Conservation (phyloP, 306 rosid genomes). For the Fragaria iinumae region DNA sequence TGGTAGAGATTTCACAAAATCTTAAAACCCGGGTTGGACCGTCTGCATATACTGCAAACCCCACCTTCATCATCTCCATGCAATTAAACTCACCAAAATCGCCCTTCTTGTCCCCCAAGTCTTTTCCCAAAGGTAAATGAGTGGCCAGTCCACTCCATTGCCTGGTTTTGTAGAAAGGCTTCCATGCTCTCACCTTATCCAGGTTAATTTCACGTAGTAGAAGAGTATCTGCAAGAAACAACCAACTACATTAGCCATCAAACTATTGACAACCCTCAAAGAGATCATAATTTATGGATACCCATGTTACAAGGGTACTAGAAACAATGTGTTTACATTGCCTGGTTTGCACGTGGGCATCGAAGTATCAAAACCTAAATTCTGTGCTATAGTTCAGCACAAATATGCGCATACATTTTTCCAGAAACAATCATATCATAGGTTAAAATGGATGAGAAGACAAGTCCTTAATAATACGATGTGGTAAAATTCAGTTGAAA, state of each 20-base stretch:
- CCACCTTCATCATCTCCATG: conserved; percentile 56
- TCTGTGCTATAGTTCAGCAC: background rate
- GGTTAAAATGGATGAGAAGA: conserved; percentile 13
- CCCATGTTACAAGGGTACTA: conserved; percentile 11
- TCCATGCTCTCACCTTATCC: conserved; percentile 90
- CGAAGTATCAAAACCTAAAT: background rate
- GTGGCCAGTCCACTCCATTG: conserved; percentile 52
- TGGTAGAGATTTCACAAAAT: conserved; percentile 63
- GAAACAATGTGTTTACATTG: background rate
- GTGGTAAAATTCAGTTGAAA: background rate
- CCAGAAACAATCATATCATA: background rate
- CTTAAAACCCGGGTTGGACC: conserved; percentile 86
- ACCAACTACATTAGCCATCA: conserved; percentile 18
- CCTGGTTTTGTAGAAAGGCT: conserved; percentile 64
- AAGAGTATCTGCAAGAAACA: conserved; percentile 57
- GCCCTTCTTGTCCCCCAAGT: conserved; percentile 33
- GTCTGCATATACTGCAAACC: conserved; percentile 94
- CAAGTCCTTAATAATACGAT: background rate
- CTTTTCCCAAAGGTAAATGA: conserved; percentile 44
- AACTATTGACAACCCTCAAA: conserved; percentile 7
- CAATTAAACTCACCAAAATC: conserved; percentile 34
- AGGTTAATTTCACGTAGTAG: conserved; percentile 72
- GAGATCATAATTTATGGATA: conserved; percentile 1
- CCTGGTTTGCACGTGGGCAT: background rate
- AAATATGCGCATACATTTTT: background rate